Evolutionary conservation across 1,284 basidiomycete species (phyloP), one percentile per base, ranked within the genome.

Genomic region (Inonotus obliquus): DNA sequence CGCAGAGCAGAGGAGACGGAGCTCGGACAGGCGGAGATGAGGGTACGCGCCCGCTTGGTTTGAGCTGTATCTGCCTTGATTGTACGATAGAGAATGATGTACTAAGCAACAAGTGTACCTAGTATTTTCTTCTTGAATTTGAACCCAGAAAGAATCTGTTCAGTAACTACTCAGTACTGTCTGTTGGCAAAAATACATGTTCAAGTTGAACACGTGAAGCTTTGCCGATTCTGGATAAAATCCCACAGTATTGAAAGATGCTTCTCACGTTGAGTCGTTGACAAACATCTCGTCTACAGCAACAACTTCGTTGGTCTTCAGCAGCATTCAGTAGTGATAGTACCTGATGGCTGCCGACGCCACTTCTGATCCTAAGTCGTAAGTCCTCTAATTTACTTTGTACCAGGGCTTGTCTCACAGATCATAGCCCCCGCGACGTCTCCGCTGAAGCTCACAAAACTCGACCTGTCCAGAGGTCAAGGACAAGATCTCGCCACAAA

Each of bases 361-460:
- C 65, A 85, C 86, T 54, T 83, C 84, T 23, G 81, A 81, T 69
- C 82, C 78, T 64, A 87, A 82, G 69, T 87, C 85, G 87, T 89
- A 69, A 67, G 85, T 72, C 44, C 57, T 9, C 32, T 9, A 9
- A 4, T n/a, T 41, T 41, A 37, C 56, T 65, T 59, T 66, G 62
- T 23, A 53, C 32, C 17, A 37, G 57, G 62, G 21, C 45, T 37
- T 19, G 11, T 23, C 49, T 64, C 62, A 61, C 56, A 19, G 25
- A 52, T 66, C 60, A 49, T 65, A 88, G 85, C 59, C 84, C 85
- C 66, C 83, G 85, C 66, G 85, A 85, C 69, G 82, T 82, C 70
- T 91, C 88, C 13, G 83, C 83, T 47, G 89, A 90, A 69, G 91
- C 88, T 21, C 81, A 84, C 66, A 82, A 81, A 53, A 89, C 87